A percentile compares a stretch with the other conserved stretches of the same genome.
These are phyloP conservation scores for Lodderomyces orthopsilosis DNA, from an alignment of 1,139 yeast genomes.

Conservation along the genomic window DNA sequence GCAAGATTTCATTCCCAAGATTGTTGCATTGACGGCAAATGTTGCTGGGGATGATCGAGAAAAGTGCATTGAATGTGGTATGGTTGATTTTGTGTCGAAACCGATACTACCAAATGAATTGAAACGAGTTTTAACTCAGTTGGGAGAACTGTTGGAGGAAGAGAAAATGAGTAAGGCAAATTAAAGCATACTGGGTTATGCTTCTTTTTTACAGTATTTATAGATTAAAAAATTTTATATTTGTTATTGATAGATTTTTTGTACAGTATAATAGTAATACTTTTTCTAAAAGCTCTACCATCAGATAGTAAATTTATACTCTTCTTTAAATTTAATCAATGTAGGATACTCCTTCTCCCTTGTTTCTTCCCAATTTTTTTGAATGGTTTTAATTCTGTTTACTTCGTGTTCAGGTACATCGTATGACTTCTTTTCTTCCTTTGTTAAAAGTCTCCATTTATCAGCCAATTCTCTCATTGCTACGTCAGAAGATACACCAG, in stretches of 20 bases:
- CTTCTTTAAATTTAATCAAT: slow-evolving; percentile 8
- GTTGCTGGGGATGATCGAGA: slow-evolving; percentile 56
- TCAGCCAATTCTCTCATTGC: slow-evolving; percentile 25
- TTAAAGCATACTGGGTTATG: neutral
- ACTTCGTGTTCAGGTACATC: slow-evolving; percentile 19
- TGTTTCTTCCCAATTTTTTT: slow-evolving; percentile 28
- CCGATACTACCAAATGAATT: slow-evolving; percentile 53
- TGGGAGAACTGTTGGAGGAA: slow-evolving; percentile 11
- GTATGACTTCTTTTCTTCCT: slow-evolving; percentile 29
- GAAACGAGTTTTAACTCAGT: slow-evolving; percentile 26
- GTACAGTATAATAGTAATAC: neutral
- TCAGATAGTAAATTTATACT: slow-evolving; percentile 4
- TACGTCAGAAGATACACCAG: slow-evolving; percentile 25
- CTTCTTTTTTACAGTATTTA: too few species aligned
- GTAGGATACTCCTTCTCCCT: slow-evolving; percentile 24
- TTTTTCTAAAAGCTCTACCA: neutral
- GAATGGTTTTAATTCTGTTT: slow-evolving; percentile 16
- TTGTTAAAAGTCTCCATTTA: slow-evolving; percentile 31
- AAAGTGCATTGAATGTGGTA: slow-evolving; percentile 48
- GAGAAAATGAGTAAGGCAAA: neutral
- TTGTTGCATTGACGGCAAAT: slow-evolving; percentile 56
- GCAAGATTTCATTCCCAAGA: slow-evolving; percentile 34
- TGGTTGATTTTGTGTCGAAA: slow-evolving; percentile 55
- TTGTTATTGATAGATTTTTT: too few species aligned
- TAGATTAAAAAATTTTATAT: neutral